Percentiles rank a stretch among this genome's conserved stretches.
phyloP scores from a whole-genome alignment of 257 asterid species.

The Cynanchum wilfordii region DNA sequence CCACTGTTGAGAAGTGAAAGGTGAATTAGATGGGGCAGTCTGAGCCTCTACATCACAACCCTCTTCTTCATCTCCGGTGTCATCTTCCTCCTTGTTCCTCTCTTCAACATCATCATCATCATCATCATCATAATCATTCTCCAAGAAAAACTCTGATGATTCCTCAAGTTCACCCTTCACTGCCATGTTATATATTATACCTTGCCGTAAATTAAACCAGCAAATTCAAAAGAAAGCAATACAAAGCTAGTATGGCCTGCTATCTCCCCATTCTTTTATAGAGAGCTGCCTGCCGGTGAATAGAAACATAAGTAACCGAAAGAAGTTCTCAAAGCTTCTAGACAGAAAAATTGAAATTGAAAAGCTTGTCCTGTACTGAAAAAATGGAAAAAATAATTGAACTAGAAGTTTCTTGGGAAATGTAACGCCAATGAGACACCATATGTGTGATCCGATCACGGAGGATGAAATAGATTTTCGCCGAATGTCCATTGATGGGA shows the following conservation, averaged over 20 bases:
- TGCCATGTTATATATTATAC: not conserved
- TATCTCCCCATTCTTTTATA: not conserved
- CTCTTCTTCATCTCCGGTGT: conserved; percentile 20
- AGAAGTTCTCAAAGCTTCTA: not conserved
- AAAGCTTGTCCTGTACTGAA: not conserved
- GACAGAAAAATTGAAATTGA: not conserved
- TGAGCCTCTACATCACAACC: conserved; percentile 19
- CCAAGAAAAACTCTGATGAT: conserved; percentile 28
- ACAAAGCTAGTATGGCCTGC: not conserved
- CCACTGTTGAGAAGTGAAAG: conserved; percentile 60
- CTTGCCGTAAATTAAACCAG: not conserved
- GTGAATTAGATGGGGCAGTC: conserved; percentile 35
- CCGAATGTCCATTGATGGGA: not conserved
- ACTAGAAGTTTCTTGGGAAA: not conserved
- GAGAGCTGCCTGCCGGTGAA: not conserved
- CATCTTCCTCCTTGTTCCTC: conserved; percentile 23
- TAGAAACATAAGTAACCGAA: not conserved
- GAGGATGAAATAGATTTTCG: not conserved
- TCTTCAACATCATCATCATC: conserved; percentile 14
- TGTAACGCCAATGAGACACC: not conserved
- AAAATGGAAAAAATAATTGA: not conserved
- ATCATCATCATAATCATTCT: conserved; percentile 37
- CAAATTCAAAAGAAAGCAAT: not conserved
- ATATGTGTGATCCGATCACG: too few species aligned
- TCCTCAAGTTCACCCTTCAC: not conserved